Evolutionary conservation across 2,329 filamentous ascomycete species (phyloP).

Genomic region (Trematosphaeria pertusa): DNA sequence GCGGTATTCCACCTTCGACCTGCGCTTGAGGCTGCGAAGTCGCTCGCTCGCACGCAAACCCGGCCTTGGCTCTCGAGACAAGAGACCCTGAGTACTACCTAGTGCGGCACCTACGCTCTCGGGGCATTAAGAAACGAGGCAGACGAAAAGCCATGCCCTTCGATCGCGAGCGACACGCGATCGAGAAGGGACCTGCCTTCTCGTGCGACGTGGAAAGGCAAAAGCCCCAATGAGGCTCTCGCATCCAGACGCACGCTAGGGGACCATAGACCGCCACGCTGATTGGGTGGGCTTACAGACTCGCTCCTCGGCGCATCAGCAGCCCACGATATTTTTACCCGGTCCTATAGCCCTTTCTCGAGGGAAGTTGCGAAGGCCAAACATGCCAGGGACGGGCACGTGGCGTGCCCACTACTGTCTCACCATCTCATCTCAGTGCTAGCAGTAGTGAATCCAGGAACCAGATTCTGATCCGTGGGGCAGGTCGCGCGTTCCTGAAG

Average conservation of each 20-base stretch:
- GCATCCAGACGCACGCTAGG: not conserved
- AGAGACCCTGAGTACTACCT: no score
- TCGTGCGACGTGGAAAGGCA: no score
- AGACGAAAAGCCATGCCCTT: no score
- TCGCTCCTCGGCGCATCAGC: no score
- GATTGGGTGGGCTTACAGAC: not conserved
- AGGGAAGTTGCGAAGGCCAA: not conserved
- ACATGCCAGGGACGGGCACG: not conserved
- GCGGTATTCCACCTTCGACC: not conserved
- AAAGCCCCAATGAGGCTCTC: not conserved
- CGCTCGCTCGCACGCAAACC: not conserved
- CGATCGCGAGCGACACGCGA: no score
- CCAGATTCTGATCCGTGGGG: slow-evolving; percentile 7
- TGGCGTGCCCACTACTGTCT: not conserved
- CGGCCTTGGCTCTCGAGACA: not conserved
- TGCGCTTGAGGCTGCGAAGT: not conserved
- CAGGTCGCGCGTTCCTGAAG: slow-evolving; percentile 7
- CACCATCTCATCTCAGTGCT: not conserved
- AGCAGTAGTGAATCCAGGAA: not conserved
- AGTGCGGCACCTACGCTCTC: no score
- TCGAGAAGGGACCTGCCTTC: no score
- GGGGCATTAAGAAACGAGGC: no score
- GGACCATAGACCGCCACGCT: not conserved
- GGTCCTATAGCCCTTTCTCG: no score
- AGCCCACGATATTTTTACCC: not conserved